A percentile compares a stretch with the other conserved stretches of the same genome.
Evolutionary conservation across 768 basidiomycete genomes (phyloP).

Genomic region (Lentinula sp.): DNA sequence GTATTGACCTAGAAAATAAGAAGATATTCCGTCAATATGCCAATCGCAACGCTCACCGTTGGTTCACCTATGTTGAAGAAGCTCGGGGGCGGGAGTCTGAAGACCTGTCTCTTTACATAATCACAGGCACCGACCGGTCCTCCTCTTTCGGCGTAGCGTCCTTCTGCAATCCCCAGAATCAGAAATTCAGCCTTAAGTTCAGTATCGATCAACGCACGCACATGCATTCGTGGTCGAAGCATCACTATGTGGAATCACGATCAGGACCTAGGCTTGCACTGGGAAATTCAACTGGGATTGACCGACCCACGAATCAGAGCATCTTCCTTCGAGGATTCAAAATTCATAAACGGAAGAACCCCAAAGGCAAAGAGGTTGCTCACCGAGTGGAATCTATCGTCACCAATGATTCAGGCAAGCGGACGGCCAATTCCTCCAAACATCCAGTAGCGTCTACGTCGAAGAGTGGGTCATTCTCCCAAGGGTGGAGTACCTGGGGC

Average conservation of each 20-base stretch:
- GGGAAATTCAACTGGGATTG: neutral
- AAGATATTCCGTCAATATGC: constrained; percentile 7
- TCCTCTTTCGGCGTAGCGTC: constrained; percentile 3
- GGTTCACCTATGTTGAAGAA: constrained; percentile 4
- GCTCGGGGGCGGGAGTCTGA: constrained; percentile 2
- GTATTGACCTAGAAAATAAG: neutral
- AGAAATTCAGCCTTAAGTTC: neutral
- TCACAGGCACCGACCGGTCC: constrained; percentile 6
- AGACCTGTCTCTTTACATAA: constrained; percentile 5
- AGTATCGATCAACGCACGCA: neutral
- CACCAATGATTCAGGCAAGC: neutral
- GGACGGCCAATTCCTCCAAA: neutral
- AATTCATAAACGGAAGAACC: neutral
- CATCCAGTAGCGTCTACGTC: neutral
- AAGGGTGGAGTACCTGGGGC: neutral
- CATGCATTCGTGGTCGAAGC: neutral
- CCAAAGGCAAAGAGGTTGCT: neutral
- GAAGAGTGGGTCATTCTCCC: neutral
- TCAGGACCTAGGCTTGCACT: neutral
- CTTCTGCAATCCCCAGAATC: constrained; percentile 1
- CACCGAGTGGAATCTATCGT: neutral
- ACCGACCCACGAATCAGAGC: constrained; percentile 1
- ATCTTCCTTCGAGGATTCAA: constrained; percentile 7
- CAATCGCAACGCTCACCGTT: constrained; percentile 2
- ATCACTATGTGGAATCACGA: neutral